These are phyloP conservation scores for Millerago galiae DNA, from an alignment of 805 yeast species.

Conservation along the genomic window DNA sequence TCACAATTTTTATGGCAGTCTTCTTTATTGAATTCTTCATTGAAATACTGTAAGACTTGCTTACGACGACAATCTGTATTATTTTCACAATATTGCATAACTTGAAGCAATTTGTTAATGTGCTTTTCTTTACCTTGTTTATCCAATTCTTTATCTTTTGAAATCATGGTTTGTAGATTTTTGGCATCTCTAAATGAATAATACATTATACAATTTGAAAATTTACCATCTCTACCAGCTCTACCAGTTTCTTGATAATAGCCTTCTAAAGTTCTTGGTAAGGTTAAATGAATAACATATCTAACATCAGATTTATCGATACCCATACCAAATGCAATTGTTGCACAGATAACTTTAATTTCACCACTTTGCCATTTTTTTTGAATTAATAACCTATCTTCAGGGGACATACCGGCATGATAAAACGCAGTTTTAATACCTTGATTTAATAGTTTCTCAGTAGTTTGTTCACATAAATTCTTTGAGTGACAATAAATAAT, in stretches of 20 bases:
- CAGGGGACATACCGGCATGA: constrained; percentile 92
- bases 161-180: constrained; percentile 67
- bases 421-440: constrained; percentile 73
- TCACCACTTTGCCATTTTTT: constrained; percentile 70
- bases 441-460: constrained; percentile 46
- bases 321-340: constrained; percentile 99
- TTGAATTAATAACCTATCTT: constrained; percentile 69
- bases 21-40: constrained; percentile 66
- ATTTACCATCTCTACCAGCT: constrained; percentile 93
- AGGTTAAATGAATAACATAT: constrained; percentile 79
- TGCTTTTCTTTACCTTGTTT: constrained; percentile 67
- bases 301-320: constrained; percentile 95
- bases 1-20: constrained; percentile 76
- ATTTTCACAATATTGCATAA: constrained; percentile 88
- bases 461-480: constrained; percentile 77
- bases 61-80: constrained; percentile 83
- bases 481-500: constrained; percentile 93
- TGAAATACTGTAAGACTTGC: constrained; percentile 85
- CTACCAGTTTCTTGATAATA: constrained; percentile 98
- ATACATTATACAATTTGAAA: constrained; percentile 76
- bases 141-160: constrained; percentile 64
- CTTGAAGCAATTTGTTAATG: constrained; percentile 68
- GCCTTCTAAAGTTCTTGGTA: constrained; percentile 90
- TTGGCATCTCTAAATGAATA: constrained; percentile 79
- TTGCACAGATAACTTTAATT: constrained; percentile 84